Evolutionary conservation across 2,329 filamentous ascomycete species (phyloP).

Genomic region (Penicillium rolfsii): DNA sequence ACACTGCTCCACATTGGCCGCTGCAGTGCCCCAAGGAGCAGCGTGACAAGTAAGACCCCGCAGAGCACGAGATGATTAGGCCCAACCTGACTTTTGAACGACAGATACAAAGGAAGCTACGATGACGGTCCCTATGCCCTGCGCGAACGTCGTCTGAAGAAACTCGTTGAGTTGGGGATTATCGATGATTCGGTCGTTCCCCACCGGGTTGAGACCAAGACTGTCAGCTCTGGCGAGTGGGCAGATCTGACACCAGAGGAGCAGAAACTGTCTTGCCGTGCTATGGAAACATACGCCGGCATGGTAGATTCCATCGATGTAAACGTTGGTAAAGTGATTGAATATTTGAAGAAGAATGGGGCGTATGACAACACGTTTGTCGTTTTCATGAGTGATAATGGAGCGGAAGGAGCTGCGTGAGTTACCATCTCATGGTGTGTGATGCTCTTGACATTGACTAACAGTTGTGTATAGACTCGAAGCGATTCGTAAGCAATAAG

Average conservation of each 20-base stretch:
- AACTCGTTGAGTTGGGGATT: slow-evolving; percentile 51
- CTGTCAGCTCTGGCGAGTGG: slow-evolving; percentile 50
- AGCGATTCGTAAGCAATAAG: slow-evolving; percentile 49
- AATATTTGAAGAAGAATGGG: slow-evolving; percentile 51
- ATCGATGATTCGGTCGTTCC: slow-evolving; percentile 29
- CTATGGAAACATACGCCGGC: slow-evolving; percentile 56
- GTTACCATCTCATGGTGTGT: not conserved
- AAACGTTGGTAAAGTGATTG: slow-evolving; percentile 52
- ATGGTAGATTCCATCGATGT: slow-evolving; percentile 55
- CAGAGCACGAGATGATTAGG: not conserved
- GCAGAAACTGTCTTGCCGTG: slow-evolving; percentile 45
- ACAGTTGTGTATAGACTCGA: slow-evolving; percentile 36
- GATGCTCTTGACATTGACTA: not conserved
- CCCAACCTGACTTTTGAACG: not conserved
- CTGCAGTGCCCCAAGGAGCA: slow-evolving; percentile 54
- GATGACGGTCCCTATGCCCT: slow-evolving; percentile 56
- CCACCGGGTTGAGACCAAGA: slow-evolving; percentile 31
- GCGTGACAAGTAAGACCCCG: slow-evolving; percentile 40
- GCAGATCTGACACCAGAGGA: slow-evolving; percentile 44
- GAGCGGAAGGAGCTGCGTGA: slow-evolving; percentile 51
- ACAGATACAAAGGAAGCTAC: slow-evolving; percentile 52
- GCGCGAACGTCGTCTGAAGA: slow-evolving; percentile 49
- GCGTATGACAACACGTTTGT: slow-evolving; percentile 56
- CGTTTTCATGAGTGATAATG: slow-evolving; percentile 56
- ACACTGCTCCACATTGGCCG: slow-evolving; percentile 59